Base-by-base conservation (phyloP, 176 grass and related monocot species). In the Raddia distichophylla region DNA sequence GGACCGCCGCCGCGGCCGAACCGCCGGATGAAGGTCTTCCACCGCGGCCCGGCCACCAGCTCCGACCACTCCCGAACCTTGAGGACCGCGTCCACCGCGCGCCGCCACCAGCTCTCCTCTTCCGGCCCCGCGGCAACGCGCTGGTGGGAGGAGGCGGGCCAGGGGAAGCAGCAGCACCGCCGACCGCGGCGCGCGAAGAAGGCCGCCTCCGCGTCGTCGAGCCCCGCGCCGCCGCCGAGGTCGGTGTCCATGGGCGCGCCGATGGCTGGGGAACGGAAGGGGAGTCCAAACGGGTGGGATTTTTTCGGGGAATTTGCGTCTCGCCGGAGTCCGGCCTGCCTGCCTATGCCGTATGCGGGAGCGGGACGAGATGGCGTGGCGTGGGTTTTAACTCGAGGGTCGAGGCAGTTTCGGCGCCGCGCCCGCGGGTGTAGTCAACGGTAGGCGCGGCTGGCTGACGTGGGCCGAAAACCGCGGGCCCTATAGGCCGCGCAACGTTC, bases 1-100 rank as follows among this genome's bases (percentile, higher is more conserved):
- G 69, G 80, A 3, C 84, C 71, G 80, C 55, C 88, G 73, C 55
- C 88, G 73, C 90, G 91, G 10, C 90, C 86, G 91, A 99, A 93
- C 33, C 89, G 93, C 16, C 96, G 93, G 82, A 99, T 90, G 79
- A 99, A 95, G 69, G 93, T 99, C 92, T 99, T 99, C 96, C 96
- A 99, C n/a, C 82, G 75, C 19, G 96, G 96, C 0, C 96, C 96
- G 0, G 91, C 96, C 17, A 88, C 91, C 44, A 99, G 80, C 89
- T 99, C 96, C 48, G 96, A 99, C 96, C 96, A 99, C 91, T 99
- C 93, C 47, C 93, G 86, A 53, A 90, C 83, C 89, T 93, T 99
- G 85, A 96, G 90, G 2, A 87, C 27, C 15, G 84, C 86, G 40
- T 83, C 81, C 76, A 65, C 74, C 15, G 80, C 60, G 35, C 79